Evolutionary conservation across 176 grass and related monocot genomes (phyloP), one percentile per base, ranked within the genome.

Genomic region (Triticum urartu): DNA sequence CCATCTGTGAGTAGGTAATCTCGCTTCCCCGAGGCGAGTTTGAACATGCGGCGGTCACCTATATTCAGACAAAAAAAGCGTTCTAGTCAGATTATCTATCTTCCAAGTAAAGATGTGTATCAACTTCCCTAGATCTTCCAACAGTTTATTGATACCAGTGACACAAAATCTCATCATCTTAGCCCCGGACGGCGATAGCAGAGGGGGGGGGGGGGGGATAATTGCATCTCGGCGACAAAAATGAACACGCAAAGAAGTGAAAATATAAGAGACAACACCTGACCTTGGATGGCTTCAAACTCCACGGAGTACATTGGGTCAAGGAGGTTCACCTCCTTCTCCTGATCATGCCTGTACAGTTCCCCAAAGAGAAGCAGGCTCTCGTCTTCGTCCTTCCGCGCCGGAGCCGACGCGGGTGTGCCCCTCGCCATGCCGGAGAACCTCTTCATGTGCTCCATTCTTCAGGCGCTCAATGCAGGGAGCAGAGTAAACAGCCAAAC

Each of bases 301-400:
- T 90, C 90, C 54, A 90, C 61, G 0, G 93, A 94, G 64, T 78
- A 88, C 83, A 90, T 89, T 20, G 90, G 90, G 43, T 94, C 87
- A 52, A 94, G 90, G 40, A 94, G 93, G 76, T 82, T 90, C 9
- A 94, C 12, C 28, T 86, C 84, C 73, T 77, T 90, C 43, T 92
- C 88, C 64, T 92, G 89, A 33, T 92, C 93, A 76, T 86, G 64
- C 64, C 60, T 84, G 77, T 87, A 85, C 72, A 94, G 40, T 62
- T 94, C 92, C 28, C 87, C 86, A 64, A 94, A 91, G 58, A 94
- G 83, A 85, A 83, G 22, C 78, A 94, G 75, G 68, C 85, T 89
- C 85, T 94, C 89, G 20, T 94, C 92, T 76, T 91, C 83, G 20
- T 91, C 81, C 78, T 47, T 91, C 75, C 72, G 25, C 4, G 14